Conservation (phyloP, 768 basidiomycete genomes). For the Tricholoma matsutake region DNA sequence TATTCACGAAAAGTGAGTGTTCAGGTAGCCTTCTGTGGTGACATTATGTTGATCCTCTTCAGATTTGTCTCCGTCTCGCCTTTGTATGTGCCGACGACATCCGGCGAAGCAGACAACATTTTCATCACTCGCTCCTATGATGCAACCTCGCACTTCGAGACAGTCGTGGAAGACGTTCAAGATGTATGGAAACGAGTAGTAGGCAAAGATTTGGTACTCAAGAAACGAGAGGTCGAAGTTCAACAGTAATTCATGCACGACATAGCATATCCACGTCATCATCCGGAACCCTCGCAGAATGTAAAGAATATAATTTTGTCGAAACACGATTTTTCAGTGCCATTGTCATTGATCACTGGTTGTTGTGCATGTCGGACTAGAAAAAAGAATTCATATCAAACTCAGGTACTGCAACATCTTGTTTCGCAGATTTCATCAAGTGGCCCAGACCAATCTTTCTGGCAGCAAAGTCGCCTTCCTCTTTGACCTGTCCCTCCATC, state of each 20-base stretch:
- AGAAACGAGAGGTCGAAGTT: slow-evolving; percentile 78
- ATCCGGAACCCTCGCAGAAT: slow-evolving; percentile 8
- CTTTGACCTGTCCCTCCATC: slow-evolving; percentile 38
- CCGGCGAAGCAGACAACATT: slow-evolving; percentile 83
- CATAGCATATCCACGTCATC: slow-evolving; percentile 5
- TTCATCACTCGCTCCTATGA: slow-evolving; percentile 98
- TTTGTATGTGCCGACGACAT: slow-evolving; percentile 83
- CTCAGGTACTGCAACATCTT: slow-evolving; percentile 80
- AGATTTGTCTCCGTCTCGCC: slow-evolving; percentile 91
- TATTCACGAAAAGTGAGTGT: slow-evolving; percentile 86
- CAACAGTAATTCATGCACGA: slow-evolving; percentile 36
- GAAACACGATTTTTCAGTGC: background rate
- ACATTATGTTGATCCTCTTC: slow-evolving; percentile 10
- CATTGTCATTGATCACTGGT: background rate
- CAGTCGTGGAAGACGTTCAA: slow-evolving; percentile 94
- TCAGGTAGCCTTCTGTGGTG: background rate
- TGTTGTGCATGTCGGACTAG: slow-evolving; percentile 24
- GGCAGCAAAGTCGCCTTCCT: slow-evolving; percentile 57
- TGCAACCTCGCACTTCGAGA: slow-evolving; percentile 98
- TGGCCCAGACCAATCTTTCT: slow-evolving; percentile 76
- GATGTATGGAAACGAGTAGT: slow-evolving; percentile 92
- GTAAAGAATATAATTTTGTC: slow-evolving; percentile 1
- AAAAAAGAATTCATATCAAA: slow-evolving; percentile 85
- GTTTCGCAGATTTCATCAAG: slow-evolving; percentile 88
- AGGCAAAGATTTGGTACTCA: slow-evolving; percentile 76